These are phyloP conservation scores for Teunomyces barrocoloradensis DNA, from an alignment of 805 yeast species.

Conservation along the genomic window DNA sequence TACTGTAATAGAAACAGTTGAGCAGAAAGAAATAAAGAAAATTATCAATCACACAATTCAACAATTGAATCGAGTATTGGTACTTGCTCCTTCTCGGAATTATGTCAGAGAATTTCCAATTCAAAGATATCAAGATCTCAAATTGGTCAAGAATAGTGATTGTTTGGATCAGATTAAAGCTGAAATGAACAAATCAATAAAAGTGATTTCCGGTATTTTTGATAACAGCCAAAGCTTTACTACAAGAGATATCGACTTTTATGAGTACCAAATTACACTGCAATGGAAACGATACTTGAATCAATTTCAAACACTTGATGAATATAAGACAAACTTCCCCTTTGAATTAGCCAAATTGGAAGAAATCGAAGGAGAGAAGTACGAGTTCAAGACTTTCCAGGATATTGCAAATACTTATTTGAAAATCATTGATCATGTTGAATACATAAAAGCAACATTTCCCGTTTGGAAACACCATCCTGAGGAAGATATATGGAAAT, in stretches of 20 bases:
- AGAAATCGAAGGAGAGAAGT: neutral
- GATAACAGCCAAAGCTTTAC: constrained; percentile 19
- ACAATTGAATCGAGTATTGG: constrained; percentile 10
- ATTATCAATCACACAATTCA: constrained; percentile 6
- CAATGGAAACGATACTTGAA: constrained; percentile 8
- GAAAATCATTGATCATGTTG: neutral
- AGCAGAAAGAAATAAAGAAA: constrained; percentile 8
- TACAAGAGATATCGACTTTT: constrained; percentile 5
- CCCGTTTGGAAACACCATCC: constrained; percentile 8
- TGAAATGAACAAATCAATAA: constrained; percentile 1
- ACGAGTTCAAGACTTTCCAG: constrained; percentile 2
- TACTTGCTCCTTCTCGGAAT: constrained; percentile 13
- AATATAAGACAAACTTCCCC: constrained; percentile 5
- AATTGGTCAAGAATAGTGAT: constrained; percentile 7
- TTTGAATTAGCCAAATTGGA: constrained; percentile 3
- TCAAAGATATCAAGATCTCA: neutral
- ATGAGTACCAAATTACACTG: constrained; percentile 8
- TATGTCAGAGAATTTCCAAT: constrained; percentile 4
- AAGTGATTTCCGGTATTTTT: constrained; percentile 30
- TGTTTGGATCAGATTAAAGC: constrained; percentile 2
- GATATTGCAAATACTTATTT: constrained; percentile 6
- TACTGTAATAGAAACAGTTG: constrained; percentile 10
- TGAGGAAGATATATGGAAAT: constrained; percentile 6
- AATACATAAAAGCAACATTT: neutral
- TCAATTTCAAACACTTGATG: neutral